Base-by-base conservation (phyloP, 2,329 filamentous ascomycete species). In the Neurospora crassa region DNA sequence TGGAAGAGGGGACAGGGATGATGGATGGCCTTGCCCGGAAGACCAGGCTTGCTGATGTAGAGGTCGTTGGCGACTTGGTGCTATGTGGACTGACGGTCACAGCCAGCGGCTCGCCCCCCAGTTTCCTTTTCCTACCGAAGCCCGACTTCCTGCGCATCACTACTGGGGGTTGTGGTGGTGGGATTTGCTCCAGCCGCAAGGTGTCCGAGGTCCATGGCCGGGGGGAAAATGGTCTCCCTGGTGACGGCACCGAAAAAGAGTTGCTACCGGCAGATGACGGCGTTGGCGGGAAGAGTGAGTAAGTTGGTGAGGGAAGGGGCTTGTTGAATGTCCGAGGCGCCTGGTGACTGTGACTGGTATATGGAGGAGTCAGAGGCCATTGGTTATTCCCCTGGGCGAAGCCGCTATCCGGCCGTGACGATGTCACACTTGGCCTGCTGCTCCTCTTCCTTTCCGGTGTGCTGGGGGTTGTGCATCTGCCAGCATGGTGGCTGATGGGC, bases 241-340 rank as follows among this genome's bases (percentile, higher is more conserved):
- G 53, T 37, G 14, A 14, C 24, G 29, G 53, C 29, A 63, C 29
- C 53, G 24, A 63, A 63, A 24, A 63, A 63, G 53, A 34, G 20
- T 53, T 53, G 14, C 11, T n/a, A n/a, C 24, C 14, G 2, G 20
- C 40, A 34, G 68, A 34, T 37, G 68, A 41, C 20, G 41, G 45
- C 14, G 68, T 34, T 29, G 71, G 67, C 4, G 75, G 75, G 40
- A 76, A 76, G n/a, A 77, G 72, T 2, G 76, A 76, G 43, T 76
- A 77, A 47, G 67, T 68, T 40, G 71, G 71, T 2, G 72, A 67
- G 16, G 73, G 69, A 40, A 18, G 53, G 16, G 29, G 53, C 53
- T 68, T 63, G 69, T 70, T 75, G 20, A 73, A 72, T 5, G 70
- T 70, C 8, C 47, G 70, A 43, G 71, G 71, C n/a, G 63, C 29